Evolutionary conservation across 768 basidiomycete genomes (phyloP).

Genomic region (Mycena crocata): DNA sequence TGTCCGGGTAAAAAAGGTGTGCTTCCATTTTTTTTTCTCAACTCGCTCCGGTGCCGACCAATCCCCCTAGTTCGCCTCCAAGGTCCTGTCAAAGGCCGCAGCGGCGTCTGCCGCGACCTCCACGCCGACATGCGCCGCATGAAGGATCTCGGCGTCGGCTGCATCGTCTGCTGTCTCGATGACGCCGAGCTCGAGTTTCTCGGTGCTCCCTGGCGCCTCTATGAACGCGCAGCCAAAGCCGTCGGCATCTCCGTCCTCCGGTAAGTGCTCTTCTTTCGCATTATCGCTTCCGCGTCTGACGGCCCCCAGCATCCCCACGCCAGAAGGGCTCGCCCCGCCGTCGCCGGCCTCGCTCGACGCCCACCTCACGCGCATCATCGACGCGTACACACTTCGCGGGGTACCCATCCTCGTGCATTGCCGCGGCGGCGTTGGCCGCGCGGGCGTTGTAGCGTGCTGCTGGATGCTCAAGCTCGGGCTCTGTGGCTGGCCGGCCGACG

Average conservation of each 20-base stretch:
- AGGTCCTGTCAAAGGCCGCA: constrained; percentile 83
- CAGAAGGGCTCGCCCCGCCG: constrained; percentile 89
- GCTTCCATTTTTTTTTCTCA: constrained; percentile 13
- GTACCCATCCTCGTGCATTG: constrained; percentile 86
- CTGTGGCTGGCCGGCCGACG: constrained; percentile 71
- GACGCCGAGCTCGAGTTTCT: constrained; percentile 86
- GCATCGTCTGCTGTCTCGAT: constrained; percentile 90
- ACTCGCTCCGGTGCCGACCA: constrained; percentile 4
- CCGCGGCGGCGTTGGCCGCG: constrained; percentile 93
- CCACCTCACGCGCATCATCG: constrained; percentile 73
- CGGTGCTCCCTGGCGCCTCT: constrained; percentile 89
- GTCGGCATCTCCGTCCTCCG: constrained; percentile 86
- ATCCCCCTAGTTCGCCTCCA: constrained; percentile 67
- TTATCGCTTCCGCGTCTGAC: too few species aligned
- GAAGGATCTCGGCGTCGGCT: constrained; percentile 77
- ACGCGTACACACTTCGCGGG: constrained; percentile 79
- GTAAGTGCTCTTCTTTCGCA: too few species aligned
- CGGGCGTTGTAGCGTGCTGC: constrained; percentile 91
- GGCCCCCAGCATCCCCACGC: constrained; percentile 68
- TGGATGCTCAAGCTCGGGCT: constrained; percentile 94
- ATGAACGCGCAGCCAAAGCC: constrained; percentile 67
- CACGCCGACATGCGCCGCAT: constrained; percentile 82
- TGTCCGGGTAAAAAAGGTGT: constrained; percentile 96
- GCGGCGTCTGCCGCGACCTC: constrained; percentile 86
- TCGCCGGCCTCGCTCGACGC: constrained; percentile 67